Evolutionary conservation across 129 eudicot genomes (phyloP), one percentile per base, ranked within the genome.

Genomic region (Tagetes patula): DNA sequence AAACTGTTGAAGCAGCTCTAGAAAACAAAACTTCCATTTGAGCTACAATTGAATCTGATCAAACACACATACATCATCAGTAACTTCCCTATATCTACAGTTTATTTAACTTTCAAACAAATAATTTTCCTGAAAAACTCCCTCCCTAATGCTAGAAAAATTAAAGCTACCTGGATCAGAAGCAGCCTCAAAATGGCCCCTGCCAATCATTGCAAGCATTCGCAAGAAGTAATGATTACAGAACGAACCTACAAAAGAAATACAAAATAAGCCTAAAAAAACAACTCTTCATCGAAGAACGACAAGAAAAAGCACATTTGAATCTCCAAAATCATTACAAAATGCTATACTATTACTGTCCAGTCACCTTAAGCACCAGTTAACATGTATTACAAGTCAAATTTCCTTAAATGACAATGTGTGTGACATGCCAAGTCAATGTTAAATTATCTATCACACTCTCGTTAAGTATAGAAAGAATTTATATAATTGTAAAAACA

Each of bases 221-320:
- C 82, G 84, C 62, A 94, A 83, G 64, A 94, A 94, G 77, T 94
- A 88, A 65, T 86, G 99, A 67, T 94, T 94, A 75, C 96, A 94
- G 83, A 84, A 94, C 64, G 85, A 62, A 69, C 99, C 99, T 94
- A 82, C 72, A 80, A 7, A 73, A 13, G 0, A 63, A 42, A 61
- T 43, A 59, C 34, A 54, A 50, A 38, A 38, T 60, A 3, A 67
- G 12, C 50, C 47, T 62, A 63, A 69, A 13, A 39, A 36, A 77
- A 61, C 38, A 60, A 52, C 48, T 4, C 42, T 50, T 36, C 70
- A 47, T 60, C 53, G n/a, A 12, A 41, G 11, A 64, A 73, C 4
- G 67, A 11, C 41, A 54, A 60, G 48, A 73, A 41, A 53, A 10
- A 75, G 54, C 30, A 48, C 67, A 75, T 38, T 54, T 64, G 43